phyloP scores from a whole-genome alignment of 2,329 filamentous ascomycete species.

The Neoscytalidium dimidiatum region DNA sequence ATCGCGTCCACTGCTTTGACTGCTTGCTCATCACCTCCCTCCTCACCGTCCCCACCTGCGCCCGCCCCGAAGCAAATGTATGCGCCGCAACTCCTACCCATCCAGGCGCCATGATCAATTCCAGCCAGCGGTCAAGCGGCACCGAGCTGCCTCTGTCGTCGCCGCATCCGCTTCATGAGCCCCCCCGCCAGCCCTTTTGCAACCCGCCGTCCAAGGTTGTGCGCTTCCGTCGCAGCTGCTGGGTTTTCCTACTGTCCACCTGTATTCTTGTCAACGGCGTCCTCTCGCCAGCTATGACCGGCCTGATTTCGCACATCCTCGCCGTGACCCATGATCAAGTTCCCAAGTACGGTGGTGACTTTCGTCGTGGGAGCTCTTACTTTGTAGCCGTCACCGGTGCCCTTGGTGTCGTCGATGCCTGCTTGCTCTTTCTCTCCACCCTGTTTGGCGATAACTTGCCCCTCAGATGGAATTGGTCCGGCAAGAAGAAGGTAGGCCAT shows the following conservation, averaged over 20 bases:
- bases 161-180: neutral
- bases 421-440: neutral
- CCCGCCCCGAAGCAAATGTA: neutral
- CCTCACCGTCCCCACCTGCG: neutral
- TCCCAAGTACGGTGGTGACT: neutral
- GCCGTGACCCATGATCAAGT: constrained; percentile 6
- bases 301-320: constrained; percentile 4
- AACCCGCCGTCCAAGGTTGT: neutral
- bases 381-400: neutral
- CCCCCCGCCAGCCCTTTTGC: neutral
- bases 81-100: neutral
- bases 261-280: constrained; percentile 6
- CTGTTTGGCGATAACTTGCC: neutral
- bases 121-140: constrained; percentile 4
- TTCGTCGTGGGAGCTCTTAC: neutral
- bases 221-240: constrained; percentile 2
- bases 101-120: constrained; percentile 5
- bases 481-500: constrained; percentile 5
- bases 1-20: neutral
- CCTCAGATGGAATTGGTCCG: constrained; percentile 2
- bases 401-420: neutral
- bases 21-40: neutral
- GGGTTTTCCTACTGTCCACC: neutral
- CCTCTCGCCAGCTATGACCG: constrained; percentile 7
- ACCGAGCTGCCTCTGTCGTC: neutral